A percentile compares a stretch with the other conserved stretches of the same genome.
These are phyloP conservation scores for Tuber microsphaerosporum DNA, from an alignment of 495 filamentous ascomycete species.

Conservation along the genomic window DNA sequence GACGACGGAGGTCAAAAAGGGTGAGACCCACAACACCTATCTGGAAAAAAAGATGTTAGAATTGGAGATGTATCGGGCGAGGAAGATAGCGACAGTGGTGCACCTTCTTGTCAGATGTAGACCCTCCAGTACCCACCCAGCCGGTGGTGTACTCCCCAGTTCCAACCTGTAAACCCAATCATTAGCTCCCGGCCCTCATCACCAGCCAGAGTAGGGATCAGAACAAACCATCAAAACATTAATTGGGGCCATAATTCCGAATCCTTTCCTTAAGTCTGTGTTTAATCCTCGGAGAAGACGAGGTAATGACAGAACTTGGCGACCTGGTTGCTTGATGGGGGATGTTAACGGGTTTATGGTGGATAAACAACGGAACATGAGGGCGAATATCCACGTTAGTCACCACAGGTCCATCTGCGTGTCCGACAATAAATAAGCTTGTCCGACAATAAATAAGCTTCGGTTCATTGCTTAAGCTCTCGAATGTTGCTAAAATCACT, in stretches of 20 bases:
- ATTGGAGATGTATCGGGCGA: not conserved
- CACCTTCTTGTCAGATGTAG: slow-evolving; percentile 74
- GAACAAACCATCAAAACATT: slow-evolving; percentile 75
- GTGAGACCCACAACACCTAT: slow-evolving; percentile 86
- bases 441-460: too few relatives aligned
- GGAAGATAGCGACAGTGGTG: not conserved
- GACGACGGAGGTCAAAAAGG: slow-evolving; percentile 78
- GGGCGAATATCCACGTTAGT: too few relatives aligned
- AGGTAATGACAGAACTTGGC: too few relatives aligned
- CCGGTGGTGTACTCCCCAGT: slow-evolving; percentile 84
- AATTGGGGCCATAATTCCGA: slow-evolving; percentile 60
- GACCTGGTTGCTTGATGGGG: too few relatives aligned
- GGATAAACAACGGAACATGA: too few relatives aligned
- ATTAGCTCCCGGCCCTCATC: not conserved
- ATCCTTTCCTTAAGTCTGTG: slow-evolving; percentile 28
- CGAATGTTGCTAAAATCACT: too few relatives aligned
- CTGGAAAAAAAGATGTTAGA: slow-evolving; percentile 13
- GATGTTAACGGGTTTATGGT: too few relatives aligned
- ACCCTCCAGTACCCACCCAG: slow-evolving; percentile 70
- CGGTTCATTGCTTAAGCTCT: too few relatives aligned
- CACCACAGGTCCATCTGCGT: too few relatives aligned
- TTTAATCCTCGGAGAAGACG: not conserved
- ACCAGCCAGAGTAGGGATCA: not conserved
- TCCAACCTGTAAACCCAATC: slow-evolving; percentile 26
- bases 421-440: too few relatives aligned